Evolutionary conservation across 148 eudicot species (phyloP).

Genomic region (Fagopyrum esculentum): DNA sequence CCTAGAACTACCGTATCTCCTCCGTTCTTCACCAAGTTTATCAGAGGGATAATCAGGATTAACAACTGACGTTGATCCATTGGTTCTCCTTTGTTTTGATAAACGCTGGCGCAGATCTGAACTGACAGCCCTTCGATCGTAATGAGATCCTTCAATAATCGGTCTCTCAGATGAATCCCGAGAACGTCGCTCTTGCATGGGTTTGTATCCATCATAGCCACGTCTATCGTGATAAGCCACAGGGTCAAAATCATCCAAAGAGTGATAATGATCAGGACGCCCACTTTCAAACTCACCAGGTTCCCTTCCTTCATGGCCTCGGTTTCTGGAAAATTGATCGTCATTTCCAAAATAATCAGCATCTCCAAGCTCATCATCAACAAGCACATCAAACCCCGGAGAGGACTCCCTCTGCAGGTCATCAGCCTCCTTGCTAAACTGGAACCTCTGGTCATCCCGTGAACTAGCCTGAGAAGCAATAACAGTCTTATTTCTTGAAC

Average conservation of each 20-base stretch:
- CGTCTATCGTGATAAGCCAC: constrained; percentile 40
- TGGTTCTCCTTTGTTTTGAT: constrained; percentile 53
- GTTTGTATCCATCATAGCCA: constrained; percentile 47
- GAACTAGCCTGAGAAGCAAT: constrained; percentile 30
- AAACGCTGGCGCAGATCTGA: constrained; percentile 72
- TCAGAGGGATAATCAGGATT: constrained; percentile 47
- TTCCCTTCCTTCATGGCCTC: constrained; percentile 40
- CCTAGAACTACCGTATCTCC: constrained; percentile 32
- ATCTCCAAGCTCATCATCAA: constrained; percentile 62
- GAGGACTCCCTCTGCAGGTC: constrained; percentile 78
- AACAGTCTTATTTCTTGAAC: constrained; percentile 28
- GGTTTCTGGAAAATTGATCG: constrained; percentile 42
- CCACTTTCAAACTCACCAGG: constrained; percentile 49
- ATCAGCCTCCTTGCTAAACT: constrained; percentile 54
- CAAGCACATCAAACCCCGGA: constrained; percentile 98
- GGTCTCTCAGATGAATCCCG: constrained; percentile 60
- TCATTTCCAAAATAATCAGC: constrained; percentile 64
- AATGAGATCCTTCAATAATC: constrained; percentile 24
- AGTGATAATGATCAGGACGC: constrained; percentile 35
- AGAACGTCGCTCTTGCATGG: constrained; percentile 36
- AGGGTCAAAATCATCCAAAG: constrained; percentile 35
- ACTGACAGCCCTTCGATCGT: constrained; percentile 47
- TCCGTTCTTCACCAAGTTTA: constrained; percentile 33
- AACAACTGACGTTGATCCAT: constrained; percentile 67
- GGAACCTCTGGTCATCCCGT: constrained; percentile 34